Percentiles rank a stretch among this genome's conserved stretches.
Evolutionary conservation across 352 stramenopile species (phyloP).

Genomic region (Pythium diclinum): DNA sequence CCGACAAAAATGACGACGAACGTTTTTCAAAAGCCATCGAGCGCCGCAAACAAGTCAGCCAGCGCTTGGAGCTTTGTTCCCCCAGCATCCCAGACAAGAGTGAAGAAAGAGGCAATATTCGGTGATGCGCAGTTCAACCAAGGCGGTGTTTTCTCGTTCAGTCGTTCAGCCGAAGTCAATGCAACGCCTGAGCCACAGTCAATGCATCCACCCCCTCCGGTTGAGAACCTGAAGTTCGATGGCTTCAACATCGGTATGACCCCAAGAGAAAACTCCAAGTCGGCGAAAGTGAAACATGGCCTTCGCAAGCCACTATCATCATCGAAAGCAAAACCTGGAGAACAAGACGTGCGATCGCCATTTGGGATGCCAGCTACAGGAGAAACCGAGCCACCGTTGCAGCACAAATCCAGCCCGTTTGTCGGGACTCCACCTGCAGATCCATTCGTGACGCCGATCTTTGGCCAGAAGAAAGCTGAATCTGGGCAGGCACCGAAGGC

Average conservation of each 20-base stretch:
- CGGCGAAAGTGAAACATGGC: not conserved
- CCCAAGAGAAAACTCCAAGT: not conserved
- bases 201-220: conserved; percentile 9
- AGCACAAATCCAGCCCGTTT: conserved; percentile 1
- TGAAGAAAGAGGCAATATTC: not conserved
- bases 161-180: not conserved
- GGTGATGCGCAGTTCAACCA: not conserved
- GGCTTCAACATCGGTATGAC: conserved; percentile 25
- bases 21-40: conserved; percentile 18
- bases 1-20: conserved; percentile 20
- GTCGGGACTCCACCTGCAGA: conserved; percentile 31
- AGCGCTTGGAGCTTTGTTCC: not conserved
- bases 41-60: not conserved
- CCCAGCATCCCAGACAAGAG: not conserved
- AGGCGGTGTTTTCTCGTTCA: conserved; percentile 19
- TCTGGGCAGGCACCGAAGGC: not conserved
- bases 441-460: conserved; percentile 46
- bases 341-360: conserved; percentile 4
- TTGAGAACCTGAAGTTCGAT: conserved; percentile 32
- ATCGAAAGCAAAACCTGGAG: not conserved
- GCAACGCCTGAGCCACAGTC: conserved; percentile 12
- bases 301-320: not conserved
- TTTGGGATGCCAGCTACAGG: conserved; percentile 1
- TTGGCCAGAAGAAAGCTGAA: conserved; percentile 17
- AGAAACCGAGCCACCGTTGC: not conserved